Percentiles rank a stretch among this genome's conserved stretches.
Evolutionary conservation across 1,284 basidiomycete genomes (phyloP).

Genomic region (Naganishia sp.): DNA sequence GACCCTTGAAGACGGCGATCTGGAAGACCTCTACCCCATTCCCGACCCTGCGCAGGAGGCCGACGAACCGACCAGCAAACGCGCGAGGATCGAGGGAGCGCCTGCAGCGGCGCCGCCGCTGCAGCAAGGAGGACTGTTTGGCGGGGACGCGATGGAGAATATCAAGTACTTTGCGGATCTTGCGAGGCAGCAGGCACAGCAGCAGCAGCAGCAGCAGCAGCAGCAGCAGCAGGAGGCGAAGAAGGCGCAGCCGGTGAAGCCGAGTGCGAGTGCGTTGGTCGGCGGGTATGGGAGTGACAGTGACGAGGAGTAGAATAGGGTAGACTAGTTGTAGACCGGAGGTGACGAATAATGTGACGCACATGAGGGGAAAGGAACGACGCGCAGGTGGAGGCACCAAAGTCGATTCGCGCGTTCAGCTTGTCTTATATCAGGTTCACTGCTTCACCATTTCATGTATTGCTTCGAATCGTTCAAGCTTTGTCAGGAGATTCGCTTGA

Average conservation of each 20-base stretch:
- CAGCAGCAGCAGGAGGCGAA: slow-evolving; percentile 30
- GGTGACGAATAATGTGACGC: background rate
- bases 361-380: slow-evolving; percentile 8
- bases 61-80: slow-evolving; percentile 45
- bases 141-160: slow-evolving; percentile 76
- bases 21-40: slow-evolving; percentile 52
- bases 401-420: background rate
- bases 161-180: slow-evolving; percentile 83
- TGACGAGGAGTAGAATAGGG: slow-evolving; percentile 25
- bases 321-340: background rate
- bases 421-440: background rate
- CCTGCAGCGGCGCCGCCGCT: slow-evolving; percentile 36
- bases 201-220: slow-evolving; percentile 37
- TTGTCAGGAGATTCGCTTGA: too few relatives aligned
- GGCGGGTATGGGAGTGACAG: slow-evolving; percentile 68
- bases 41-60: slow-evolving; percentile 37
- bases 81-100: slow-evolving; percentile 55
- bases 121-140: slow-evolving; percentile 62
- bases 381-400: slow-evolving; percentile 6
- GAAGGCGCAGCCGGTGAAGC: slow-evolving; percentile 51
- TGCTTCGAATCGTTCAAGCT: too few relatives aligned
- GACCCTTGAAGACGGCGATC: slow-evolving; percentile 70
- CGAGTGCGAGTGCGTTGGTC: slow-evolving; percentile 59
- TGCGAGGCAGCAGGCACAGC: slow-evolving; percentile 59
- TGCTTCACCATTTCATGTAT: too few relatives aligned